A percentile compares a stretch with the other conserved stretches of the same genome.
phyloP scores from a whole-genome alignment of 2,329 filamentous ascomycete species.

The Zymoseptoria tritici region DNA sequence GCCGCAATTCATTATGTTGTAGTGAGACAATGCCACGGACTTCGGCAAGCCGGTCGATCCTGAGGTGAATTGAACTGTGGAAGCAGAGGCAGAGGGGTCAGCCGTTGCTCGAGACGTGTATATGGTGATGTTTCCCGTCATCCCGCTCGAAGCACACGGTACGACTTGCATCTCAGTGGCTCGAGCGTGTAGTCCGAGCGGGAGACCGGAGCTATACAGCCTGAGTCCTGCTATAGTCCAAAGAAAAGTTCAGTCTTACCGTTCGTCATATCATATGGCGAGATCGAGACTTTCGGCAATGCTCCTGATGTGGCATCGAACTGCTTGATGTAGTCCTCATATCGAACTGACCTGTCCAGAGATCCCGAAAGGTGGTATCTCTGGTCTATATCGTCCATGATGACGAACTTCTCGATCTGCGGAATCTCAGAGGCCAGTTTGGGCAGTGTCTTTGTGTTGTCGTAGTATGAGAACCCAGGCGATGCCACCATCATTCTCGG shows the following conservation, averaged over 20 bases:
- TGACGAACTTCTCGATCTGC: constrained; percentile 47
- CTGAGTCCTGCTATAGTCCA: too few relatives aligned
- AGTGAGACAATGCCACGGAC: constrained; percentile 55
- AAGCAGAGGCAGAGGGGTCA: too few relatives aligned
- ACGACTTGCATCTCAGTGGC: too few relatives aligned
- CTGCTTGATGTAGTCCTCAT: constrained; percentile 21
- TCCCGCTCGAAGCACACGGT: too few relatives aligned
- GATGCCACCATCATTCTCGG: constrained; percentile 64
- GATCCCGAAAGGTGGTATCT: constrained; percentile 17
- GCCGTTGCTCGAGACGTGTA: too few relatives aligned
- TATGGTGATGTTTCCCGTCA: too few relatives aligned
- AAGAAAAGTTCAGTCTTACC: too few relatives aligned
- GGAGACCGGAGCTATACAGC: too few relatives aligned
- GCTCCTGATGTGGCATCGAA: constrained; percentile 12
- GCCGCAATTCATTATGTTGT: constrained; percentile 26
- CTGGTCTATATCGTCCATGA: constrained; percentile 33
- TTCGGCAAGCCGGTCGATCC: constrained; percentile 60
- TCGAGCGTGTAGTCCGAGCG: too few relatives aligned
- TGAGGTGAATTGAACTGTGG: constrained; percentile 50
- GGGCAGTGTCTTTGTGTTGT: constrained; percentile 52
- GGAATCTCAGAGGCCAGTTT: constrained; percentile 36
- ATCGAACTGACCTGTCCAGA: constrained; percentile 14
- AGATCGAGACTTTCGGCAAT: constrained; percentile 19
- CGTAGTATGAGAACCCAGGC: constrained; percentile 53
- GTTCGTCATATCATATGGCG: constrained; percentile 25